These are phyloP conservation scores for Paraglomus brasilianum DNA, from an alignment of 192 early-diverging fungal genomes.

Conservation along the genomic window DNA sequence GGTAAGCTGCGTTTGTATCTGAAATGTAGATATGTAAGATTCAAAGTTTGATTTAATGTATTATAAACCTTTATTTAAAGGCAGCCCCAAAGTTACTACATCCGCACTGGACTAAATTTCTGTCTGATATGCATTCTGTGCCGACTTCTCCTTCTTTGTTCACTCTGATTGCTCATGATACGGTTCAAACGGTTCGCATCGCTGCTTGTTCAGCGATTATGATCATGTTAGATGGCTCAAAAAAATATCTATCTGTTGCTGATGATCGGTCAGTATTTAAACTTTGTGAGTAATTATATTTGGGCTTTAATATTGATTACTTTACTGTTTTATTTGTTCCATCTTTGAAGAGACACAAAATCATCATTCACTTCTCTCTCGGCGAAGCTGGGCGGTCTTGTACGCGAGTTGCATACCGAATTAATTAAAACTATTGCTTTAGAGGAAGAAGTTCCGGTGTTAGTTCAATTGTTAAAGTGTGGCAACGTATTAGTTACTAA, in stretches of 20 bases:
- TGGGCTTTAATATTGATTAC: neutral
- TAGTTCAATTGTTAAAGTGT: slow-evolving; percentile 39
- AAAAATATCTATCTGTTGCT: slow-evolving; percentile 53
- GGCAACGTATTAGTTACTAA: slow-evolving; percentile 35
- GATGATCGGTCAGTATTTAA: slow-evolving; percentile 43
- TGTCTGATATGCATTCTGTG: slow-evolving; percentile 41
- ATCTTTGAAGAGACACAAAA: slow-evolving; percentile 32
- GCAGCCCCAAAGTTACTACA: slow-evolving; percentile 48
- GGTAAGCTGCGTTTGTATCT: slow-evolving; percentile 18
- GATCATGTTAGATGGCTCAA: slow-evolving; percentile 50
- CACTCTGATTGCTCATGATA: slow-evolving; percentile 48
- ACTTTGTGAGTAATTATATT: neutral
- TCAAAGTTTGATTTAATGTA: neutral
- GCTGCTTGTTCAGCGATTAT: slow-evolving; percentile 46
- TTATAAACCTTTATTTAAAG: no score
- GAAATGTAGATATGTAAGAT: neutral
- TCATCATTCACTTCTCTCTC: slow-evolving; percentile 50
- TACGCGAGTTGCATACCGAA: slow-evolving; percentile 40
- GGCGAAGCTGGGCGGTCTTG: slow-evolving; percentile 39
- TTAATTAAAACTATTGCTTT: slow-evolving; percentile 34
- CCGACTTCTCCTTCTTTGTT: slow-evolving; percentile 44
- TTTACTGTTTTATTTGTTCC: neutral
- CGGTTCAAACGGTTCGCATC: slow-evolving; percentile 43
- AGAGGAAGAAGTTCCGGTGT: slow-evolving; percentile 28
- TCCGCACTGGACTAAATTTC: slow-evolving; percentile 54